Base-by-base conservation (phyloP, 2,329 filamentous ascomycete genomes). In the Blumeriella jaapii region DNA sequence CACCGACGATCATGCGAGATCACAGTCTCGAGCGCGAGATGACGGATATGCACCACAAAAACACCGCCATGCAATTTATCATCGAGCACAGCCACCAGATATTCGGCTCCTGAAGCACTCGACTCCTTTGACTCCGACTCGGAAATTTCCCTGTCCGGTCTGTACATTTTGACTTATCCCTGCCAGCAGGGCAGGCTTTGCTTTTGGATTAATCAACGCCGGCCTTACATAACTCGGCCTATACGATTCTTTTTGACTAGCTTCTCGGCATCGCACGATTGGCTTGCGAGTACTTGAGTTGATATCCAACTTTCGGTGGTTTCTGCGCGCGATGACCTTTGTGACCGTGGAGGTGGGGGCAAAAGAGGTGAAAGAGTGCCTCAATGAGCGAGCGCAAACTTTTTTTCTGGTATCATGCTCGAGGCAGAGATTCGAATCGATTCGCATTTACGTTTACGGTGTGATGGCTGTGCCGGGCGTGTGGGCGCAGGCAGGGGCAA, bases 1-100 rank as follows among this genome's bases (percentile, higher is more conserved):
- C 91, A 6, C 91, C 91, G 6, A 98, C 91, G 1, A 93, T 98
- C 50, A 93, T 98, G 84, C 75, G 89, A 49, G 86, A 93, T 38
- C 70, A 78, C 55, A 89, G 80, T 52, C 72, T 96, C 42, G 85
- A 93, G 58, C 78, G 86, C 42, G 91, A 98, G 59, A 93, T 98
- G 77, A 89, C 79, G 18, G 91, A 98, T 56, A 93, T 94, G 68
- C 82, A 91, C 56, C 73, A 79, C 49, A 95, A 96, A 69, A 93
- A 94, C 50, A 70, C 81, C 45, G 85, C 85, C 5, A 79, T 96
- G 47, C 87, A 94, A 61, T 93, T 91, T 52, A 68, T 98, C 54
- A 81, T 96, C 46, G 89, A 96, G 57, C 82, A 94, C 58, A 86
- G 82, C 56, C 73, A 84, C 52, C 73, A 70, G 48, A 82, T 95